Base-by-base conservation (phyloP, 2,329 filamentous ascomycete species). In the Paecilomyces formosus region DNA sequence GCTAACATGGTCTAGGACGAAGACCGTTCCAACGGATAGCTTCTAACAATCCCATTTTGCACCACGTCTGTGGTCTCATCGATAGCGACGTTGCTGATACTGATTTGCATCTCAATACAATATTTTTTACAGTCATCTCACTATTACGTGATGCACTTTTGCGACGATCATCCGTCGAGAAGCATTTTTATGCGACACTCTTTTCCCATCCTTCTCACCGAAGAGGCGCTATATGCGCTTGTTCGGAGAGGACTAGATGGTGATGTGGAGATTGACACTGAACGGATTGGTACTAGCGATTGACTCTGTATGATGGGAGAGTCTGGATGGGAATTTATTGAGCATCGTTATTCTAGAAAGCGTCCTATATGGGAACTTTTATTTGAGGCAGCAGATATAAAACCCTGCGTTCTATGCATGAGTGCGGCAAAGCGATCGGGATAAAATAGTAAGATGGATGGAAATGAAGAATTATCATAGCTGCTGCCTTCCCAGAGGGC, bases 211-310 rank as follows among this genome's bases (percentile, higher is more conserved):
- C 66, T 73, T 72, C 72, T 74, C 72, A 74, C 61, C 66, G 68
- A 69, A 65, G 60, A 61, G 61, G 61, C 67, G 69, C 71, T 74
- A 72, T 56, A 72, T 61, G 72, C 68, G 68, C 58, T 60, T 71
- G 64, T 63, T 73, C 72, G 68, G 70, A 73, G 72, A 74, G 72
- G 72, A 72, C 58, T 55, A 39, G 53, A 56, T 7, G 4, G 8
- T 15, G 35, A 18, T 45, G n/a, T 5, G 30, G 30, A 31, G 30
- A 3, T 3, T 12, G 30, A 31, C 24, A 31, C 30, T 3, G 7
- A 31, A 31, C 8, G 30, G 7, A 31, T 9, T 11, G 30, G 11
- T 31, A 31, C 8, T 31, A 31, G 5, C 2, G 3, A 8, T 31
- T 31, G 30, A 6, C 11, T 31, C 5, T 11, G 30, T 12, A 12